Conservation (phyloP, 768 basidiomycete genomes). For the Hygrophorus pudorinus region DNA sequence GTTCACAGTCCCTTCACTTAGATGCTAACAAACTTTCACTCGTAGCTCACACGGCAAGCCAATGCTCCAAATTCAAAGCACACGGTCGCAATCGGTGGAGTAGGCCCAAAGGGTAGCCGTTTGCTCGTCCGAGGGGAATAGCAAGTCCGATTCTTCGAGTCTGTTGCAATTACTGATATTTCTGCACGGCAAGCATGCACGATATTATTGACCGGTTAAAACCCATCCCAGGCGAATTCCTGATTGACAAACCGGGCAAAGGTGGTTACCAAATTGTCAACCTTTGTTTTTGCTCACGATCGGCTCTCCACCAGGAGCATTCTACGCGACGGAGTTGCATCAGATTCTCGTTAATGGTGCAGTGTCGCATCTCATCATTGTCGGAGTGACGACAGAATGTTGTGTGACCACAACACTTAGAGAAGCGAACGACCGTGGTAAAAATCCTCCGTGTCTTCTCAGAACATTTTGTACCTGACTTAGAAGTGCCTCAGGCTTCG, state of each 20-base stretch:
- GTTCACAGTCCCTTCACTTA: neutral
- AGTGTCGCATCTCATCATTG: constrained; percentile 5
- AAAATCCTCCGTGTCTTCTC: neutral
- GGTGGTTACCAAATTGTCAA: neutral
- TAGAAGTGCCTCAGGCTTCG: constrained; percentile 1
- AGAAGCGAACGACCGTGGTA: constrained; percentile 6
- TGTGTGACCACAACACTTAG: constrained; percentile 5
- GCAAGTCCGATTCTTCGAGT: neutral
- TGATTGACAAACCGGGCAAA: constrained; percentile 7
- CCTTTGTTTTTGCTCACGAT: neutral
- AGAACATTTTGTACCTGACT: neutral
- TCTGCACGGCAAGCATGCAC: constrained; percentile 2
- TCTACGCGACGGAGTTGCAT: constrained; percentile 5
- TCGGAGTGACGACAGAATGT: constrained; percentile 6
- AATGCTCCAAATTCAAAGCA: constrained; percentile 7
- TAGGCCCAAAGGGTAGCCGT: constrained; percentile 6
- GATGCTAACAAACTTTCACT: neutral
- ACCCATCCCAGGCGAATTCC: constrained; percentile 4
- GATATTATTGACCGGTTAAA: constrained; percentile 4
- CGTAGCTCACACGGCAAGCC: constrained; percentile 5
- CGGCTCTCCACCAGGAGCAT: neutral
- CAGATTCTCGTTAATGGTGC: constrained; percentile 5
- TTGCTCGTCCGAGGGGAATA: constrained; percentile 5
- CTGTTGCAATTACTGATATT: neutral
- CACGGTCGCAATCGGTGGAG: constrained; percentile 4